Evolutionary conservation across 2,329 filamentous ascomycete genomes (phyloP).

Genomic region (Exophiala sp.): DNA sequence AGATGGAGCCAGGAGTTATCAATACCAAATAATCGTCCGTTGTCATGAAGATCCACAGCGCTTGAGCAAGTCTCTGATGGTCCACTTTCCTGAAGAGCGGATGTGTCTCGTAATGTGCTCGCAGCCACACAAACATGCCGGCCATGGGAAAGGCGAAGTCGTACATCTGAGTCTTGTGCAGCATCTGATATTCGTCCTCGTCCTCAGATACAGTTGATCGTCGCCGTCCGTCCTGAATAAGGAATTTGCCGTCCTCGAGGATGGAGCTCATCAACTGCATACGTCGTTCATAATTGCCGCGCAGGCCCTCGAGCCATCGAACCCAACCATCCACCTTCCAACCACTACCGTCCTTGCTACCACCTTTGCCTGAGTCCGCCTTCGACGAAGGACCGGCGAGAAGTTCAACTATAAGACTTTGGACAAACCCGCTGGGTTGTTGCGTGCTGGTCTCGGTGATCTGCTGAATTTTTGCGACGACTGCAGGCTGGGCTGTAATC

Average conservation of each 20-base stretch:
- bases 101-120: constrained; percentile 59
- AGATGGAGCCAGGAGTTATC: constrained; percentile 68
- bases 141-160: constrained; percentile 76
- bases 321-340: constrained; percentile 88
- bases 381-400: constrained; percentile 60
- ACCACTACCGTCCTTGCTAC: constrained; percentile 52
- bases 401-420: constrained; percentile 73
- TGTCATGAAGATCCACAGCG: constrained; percentile 69
- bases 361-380: constrained; percentile 51
- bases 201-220: constrained; percentile 27
- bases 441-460: constrained; percentile 77
- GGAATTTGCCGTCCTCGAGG: constrained; percentile 65
- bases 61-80: constrained; percentile 56
- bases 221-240: constrained; percentile 32
- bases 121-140: constrained; percentile 90
- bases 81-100: constrained; percentile 59
- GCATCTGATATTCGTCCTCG: constrained; percentile 66
- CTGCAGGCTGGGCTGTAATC: constrained; percentile 77
- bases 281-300: constrained; percentile 77
- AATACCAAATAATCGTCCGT: constrained; percentile 67
- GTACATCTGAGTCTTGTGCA: constrained; percentile 70
- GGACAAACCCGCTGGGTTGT: constrained; percentile 85
- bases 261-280: constrained; percentile 75
- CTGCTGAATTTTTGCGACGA: constrained; percentile 70
- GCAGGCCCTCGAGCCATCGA: constrained; percentile 81